phyloP scores from a whole-genome alignment of 495 filamentous ascomycete species.

The Elasticomyces elasticus region DNA sequence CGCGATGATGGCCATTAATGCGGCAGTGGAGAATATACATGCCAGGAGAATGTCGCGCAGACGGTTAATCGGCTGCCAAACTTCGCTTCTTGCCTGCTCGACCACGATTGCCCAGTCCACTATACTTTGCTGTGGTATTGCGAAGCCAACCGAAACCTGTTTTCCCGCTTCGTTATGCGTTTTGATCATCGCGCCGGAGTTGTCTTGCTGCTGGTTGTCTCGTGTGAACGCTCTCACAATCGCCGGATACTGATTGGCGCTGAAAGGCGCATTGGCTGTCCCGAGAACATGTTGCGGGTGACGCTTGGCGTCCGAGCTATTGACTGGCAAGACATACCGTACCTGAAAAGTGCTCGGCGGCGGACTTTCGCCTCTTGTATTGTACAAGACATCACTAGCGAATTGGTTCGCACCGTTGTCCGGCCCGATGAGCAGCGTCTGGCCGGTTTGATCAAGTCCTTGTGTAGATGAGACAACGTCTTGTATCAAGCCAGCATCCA shows the following conservation, averaged over 20 bases:
- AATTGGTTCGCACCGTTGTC: slow-evolving; percentile 55
- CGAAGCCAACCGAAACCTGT: slow-evolving; percentile 60
- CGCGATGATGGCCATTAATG: slow-evolving; percentile 25
- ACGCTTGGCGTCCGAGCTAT: slow-evolving; percentile 33
- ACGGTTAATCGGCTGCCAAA: slow-evolving; percentile 60
- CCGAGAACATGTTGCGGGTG: slow-evolving; percentile 41
- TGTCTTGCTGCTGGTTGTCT: slow-evolving; percentile 44
- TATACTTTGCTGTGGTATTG: slow-evolving; percentile 50
- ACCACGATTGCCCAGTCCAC: slow-evolving; percentile 74
- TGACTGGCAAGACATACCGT: slow-evolving; percentile 34
- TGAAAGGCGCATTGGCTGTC: slow-evolving; percentile 43
- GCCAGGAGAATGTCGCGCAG: slow-evolving; percentile 68
- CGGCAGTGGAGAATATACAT: slow-evolving; percentile 75
- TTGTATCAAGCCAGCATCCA: slow-evolving; percentile 50
- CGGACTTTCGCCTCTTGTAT: slow-evolving; percentile 6
- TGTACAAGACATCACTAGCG: slow-evolving; percentile 27
- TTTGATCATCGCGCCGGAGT: slow-evolving; percentile 47
- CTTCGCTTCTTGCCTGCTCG: slow-evolving; percentile 64
- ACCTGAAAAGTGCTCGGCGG: slow-evolving; percentile 22
- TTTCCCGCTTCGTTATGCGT: slow-evolving; percentile 58
- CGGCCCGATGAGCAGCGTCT: slow-evolving; percentile 59
- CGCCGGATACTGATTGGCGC: slow-evolving; percentile 46
- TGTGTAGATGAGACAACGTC: slow-evolving; percentile 49
- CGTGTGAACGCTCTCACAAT: slow-evolving; percentile 46
- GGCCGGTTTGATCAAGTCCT: slow-evolving; percentile 57